These are phyloP conservation scores for Leccinum subgranulosum DNA, from an alignment of 768 basidiomycete genomes.

Conservation along the genomic window DNA sequence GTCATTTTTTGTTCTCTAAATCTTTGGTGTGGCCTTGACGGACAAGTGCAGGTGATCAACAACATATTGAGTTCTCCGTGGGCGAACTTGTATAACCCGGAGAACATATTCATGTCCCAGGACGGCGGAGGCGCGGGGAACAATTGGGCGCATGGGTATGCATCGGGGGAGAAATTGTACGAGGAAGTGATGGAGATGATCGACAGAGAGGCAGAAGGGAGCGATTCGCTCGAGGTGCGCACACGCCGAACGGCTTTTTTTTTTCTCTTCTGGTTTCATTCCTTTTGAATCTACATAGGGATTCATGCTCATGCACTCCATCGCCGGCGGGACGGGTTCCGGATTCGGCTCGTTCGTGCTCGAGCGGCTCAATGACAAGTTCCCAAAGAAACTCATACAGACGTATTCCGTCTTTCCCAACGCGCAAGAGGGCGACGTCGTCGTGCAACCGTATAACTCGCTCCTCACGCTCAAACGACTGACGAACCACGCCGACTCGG, in stretches of 20 bases:
- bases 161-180: conserved; percentile 85
- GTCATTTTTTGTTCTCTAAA: not conserved
- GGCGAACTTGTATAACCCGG: conserved; percentile 88
- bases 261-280: no score
- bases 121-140: conserved; percentile 99
- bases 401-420: conserved; percentile 99
- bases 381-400: conserved; percentile 98
- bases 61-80: conserved; percentile 88
- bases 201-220: conserved; percentile 96
- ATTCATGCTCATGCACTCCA: conserved; percentile 98
- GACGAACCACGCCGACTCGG: conserved; percentile 94
- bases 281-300: conserved; percentile 51
- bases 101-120: conserved; percentile 94
- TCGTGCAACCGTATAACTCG: conserved; percentile 98
- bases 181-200: conserved; percentile 99
- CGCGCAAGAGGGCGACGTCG: conserved; percentile 89
- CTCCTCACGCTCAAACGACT: conserved; percentile 89
- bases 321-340: conserved; percentile 97
- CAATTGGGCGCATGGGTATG: conserved; percentile 97
- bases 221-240: conserved; percentile 89
- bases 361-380: conserved; percentile 94
- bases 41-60: conserved; percentile 80
- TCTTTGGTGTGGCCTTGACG: not conserved
- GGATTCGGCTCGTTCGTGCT: conserved; percentile 97
- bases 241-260: not conserved